phyloP scores from a whole-genome alignment of 768 basidiomycete genomes.

The Vishniacozyma victoriae region DNA sequence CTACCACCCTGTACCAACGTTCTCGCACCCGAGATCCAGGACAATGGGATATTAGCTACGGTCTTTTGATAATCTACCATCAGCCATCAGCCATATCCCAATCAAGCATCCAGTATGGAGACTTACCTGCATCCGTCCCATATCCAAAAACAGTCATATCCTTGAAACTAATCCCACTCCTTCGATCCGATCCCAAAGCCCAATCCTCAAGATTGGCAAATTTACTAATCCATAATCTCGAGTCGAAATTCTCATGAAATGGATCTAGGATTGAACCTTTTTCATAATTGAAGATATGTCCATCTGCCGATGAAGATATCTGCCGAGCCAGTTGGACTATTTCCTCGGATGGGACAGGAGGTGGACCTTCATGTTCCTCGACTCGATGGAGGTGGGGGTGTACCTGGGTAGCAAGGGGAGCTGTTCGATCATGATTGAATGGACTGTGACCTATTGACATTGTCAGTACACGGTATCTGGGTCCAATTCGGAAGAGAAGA shows the following conservation, averaged over 20 bases:
- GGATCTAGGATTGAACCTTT: slow-evolving; percentile 47
- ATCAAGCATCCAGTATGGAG: no score
- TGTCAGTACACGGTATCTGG: no score
- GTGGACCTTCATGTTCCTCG: no score
- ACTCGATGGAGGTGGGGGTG: no score
- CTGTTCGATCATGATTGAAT: no score
- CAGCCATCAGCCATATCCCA: background rate
- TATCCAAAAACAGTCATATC: slow-evolving; percentile 47
- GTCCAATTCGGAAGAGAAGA: no score
- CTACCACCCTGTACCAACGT: slow-evolving; percentile 31
- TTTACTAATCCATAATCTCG: slow-evolving; percentile 44
- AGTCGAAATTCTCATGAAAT: slow-evolving; percentile 46
- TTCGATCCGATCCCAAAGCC: slow-evolving; percentile 3
- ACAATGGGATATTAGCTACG: slow-evolving; percentile 46
- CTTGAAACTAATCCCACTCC: slow-evolving; percentile 47
- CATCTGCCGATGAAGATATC: background rate
- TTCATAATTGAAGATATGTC: slow-evolving; percentile 36
- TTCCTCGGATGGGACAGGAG: no score
- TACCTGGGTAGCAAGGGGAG: no score
- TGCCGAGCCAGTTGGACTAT: no score
- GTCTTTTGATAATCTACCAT: slow-evolving; percentile 51
- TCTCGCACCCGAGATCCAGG: slow-evolving; percentile 10
- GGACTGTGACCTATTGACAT: no score
- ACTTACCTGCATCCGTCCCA: slow-evolving; percentile 37
- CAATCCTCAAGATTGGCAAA: slow-evolving; percentile 31